Evolutionary conservation across 192 early-diverging fungal genomes (phyloP).

Genomic region (Backusella liffmaniae): DNA sequence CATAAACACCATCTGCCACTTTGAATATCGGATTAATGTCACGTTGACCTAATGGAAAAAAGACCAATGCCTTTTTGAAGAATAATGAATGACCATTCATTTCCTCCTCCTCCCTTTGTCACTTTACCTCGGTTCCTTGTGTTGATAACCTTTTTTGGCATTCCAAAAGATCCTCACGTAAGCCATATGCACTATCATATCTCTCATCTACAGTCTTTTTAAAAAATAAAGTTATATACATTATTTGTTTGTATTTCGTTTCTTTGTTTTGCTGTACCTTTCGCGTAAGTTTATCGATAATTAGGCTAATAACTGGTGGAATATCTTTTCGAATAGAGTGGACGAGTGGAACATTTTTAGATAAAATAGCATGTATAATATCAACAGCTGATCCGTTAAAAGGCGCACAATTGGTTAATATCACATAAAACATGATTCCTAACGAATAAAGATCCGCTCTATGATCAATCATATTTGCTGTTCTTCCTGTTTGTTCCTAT

Average conservation of each 20-base stretch:
- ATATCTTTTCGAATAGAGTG: slow-evolving; percentile 19
- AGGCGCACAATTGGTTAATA: slow-evolving; percentile 14
- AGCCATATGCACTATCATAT: slow-evolving; percentile 25
- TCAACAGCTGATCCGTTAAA: slow-evolving; percentile 22
- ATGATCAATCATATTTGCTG: slow-evolving; percentile 22
- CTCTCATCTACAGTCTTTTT: slow-evolving; percentile 27
- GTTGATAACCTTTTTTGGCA: slow-evolving; percentile 16
- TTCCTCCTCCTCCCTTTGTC: not conserved
- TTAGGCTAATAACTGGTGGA: slow-evolving; percentile 20
- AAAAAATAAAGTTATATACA: not conserved
- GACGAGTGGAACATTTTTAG: slow-evolving; percentile 16
- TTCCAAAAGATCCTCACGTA: slow-evolving; percentile 25
- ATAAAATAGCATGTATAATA: slow-evolving; percentile 14
- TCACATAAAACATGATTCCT: slow-evolving; percentile 26
- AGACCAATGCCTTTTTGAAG: slow-evolving; percentile 2
- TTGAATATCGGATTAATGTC: slow-evolving; percentile 25
- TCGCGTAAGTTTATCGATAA: slow-evolving; percentile 28
- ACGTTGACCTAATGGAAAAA: slow-evolving; percentile 22
- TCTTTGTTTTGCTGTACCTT: slow-evolving; percentile 11
- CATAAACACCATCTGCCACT: slow-evolving; percentile 12
- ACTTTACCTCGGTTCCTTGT: not conserved
- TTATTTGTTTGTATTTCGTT: not conserved
- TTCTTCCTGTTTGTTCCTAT: slow-evolving; percentile 31
- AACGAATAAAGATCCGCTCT: slow-evolving; percentile 30
- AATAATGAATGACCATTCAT: not conserved